These are phyloP conservation scores for Phallus indusiatus DNA, from an alignment of 768 basidiomycete genomes.

Conservation along the genomic window DNA sequence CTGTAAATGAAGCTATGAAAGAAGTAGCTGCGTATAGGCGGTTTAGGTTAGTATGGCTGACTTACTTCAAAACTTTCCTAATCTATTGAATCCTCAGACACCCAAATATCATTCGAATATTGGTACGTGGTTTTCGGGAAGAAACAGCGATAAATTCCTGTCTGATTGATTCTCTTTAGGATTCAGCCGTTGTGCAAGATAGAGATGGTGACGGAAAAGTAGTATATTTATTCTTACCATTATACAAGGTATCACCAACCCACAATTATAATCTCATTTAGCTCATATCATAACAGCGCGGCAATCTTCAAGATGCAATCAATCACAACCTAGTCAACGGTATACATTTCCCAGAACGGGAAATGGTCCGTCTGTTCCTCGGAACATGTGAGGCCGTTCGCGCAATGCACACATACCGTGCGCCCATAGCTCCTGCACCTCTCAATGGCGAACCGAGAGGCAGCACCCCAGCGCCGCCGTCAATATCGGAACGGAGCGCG, in stretches of 20 bases:
- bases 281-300: conserved; percentile 44
- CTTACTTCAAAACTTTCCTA: neutral
- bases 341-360: conserved; percentile 75
- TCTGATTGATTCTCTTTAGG: conserved; percentile 33
- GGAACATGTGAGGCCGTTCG: conserved; percentile 91
- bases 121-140: conserved; percentile 38
- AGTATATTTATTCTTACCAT: conserved; percentile 91
- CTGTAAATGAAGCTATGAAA: conserved; percentile 81
- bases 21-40: conserved; percentile 91
- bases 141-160: conserved; percentile 8
- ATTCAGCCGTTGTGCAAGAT: conserved; percentile 92
- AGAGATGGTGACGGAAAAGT: conserved; percentile 89
- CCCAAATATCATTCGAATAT: conserved; percentile 91
- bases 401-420: conserved; percentile 87
- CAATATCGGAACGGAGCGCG: neutral
- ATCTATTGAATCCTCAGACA: conserved; percentile 43
- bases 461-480: neutral
- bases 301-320: conserved; percentile 93
- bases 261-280: neutral
- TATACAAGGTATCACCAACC: conserved; percentile 61
- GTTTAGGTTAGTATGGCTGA: conserved; percentile 62
- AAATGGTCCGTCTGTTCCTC: conserved; percentile 83
- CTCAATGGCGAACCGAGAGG: neutral
- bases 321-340: conserved; percentile 77
- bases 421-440: conserved; percentile 26